These are phyloP conservation scores for Xylaria palmicola DNA, from an alignment of 495 filamentous ascomycete genomes.

Conservation along the genomic window DNA sequence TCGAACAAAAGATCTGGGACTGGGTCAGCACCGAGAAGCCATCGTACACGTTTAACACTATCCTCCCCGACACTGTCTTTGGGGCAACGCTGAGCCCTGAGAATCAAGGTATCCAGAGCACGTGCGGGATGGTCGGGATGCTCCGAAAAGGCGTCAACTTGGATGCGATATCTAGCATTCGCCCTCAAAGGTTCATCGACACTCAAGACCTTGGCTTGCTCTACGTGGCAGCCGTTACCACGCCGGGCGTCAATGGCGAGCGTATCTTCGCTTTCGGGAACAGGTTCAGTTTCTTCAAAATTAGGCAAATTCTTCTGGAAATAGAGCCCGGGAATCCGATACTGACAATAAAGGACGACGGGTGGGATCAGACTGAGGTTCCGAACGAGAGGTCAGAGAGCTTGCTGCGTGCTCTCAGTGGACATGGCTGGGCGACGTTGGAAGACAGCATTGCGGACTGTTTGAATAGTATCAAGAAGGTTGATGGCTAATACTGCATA, in stretches of 20 bases:
- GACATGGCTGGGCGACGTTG: slow-evolving; percentile 33
- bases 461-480: slow-evolving; percentile 1
- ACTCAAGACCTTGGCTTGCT: slow-evolving; percentile 24
- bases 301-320: slow-evolving; percentile 24
- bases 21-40: slow-evolving; percentile 30
- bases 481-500: neutral
- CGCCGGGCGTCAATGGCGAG: slow-evolving; percentile 25
- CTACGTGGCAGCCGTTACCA: slow-evolving; percentile 29
- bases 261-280: slow-evolving; percentile 30
- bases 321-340: slow-evolving; percentile 22
- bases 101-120: slow-evolving; percentile 26
- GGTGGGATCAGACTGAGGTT: slow-evolving; percentile 35
- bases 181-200: slow-evolving; percentile 32
- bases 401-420: slow-evolving; percentile 32
- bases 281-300: slow-evolving; percentile 25
- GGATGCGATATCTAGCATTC: slow-evolving; percentile 16
- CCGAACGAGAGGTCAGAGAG: slow-evolving; percentile 31
- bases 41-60: slow-evolving; percentile 25
- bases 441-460: slow-evolving; percentile 35
- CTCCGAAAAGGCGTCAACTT: slow-evolving; percentile 28
- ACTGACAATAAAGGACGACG: slow-evolving; percentile 23
- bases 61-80: slow-evolving; percentile 32
- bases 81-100: slow-evolving; percentile 28
- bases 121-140: slow-evolving; percentile 30
- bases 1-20: slow-evolving; percentile 32